Evolutionary conservation across 257 asterid species (phyloP).

Genomic region (Gynochthodes officinalis): DNA sequence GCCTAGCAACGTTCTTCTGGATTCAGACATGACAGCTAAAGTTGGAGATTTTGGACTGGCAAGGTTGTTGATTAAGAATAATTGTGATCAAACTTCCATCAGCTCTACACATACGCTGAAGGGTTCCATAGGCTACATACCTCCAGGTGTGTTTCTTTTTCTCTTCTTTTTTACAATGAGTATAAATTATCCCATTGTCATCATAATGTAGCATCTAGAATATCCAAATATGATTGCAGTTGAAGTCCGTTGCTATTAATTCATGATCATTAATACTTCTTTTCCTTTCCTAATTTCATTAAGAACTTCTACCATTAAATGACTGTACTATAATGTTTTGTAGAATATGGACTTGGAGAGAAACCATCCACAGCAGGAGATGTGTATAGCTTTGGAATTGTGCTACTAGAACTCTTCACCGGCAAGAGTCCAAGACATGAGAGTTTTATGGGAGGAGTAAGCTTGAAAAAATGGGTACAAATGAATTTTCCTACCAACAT

Average conservation of each 20-base stretch:
- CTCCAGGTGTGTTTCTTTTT: conserved; percentile 51
- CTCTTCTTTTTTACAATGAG: too few relatives aligned
- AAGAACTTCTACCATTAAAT: background rate
- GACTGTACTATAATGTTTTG: background rate
- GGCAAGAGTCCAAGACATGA: conserved; percentile 48
- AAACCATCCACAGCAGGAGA: conserved; percentile 53
- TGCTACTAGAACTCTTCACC: conserved; percentile 49
- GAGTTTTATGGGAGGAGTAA: conserved; percentile 35
- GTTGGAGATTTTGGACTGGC: conserved; percentile 66
- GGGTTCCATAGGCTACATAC: conserved; percentile 72
- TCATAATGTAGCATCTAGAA: background rate
- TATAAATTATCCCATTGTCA: background rate
- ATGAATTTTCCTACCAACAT: conserved; percentile 31
- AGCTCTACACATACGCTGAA: conserved; percentile 46
- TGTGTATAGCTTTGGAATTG: conserved; percentile 61
- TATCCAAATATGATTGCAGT: background rate
- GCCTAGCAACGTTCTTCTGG: conserved; percentile 58
- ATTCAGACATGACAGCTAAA: conserved; percentile 51
- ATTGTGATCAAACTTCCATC: conserved; percentile 24
- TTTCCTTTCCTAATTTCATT: background rate
- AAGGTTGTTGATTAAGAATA: conserved; percentile 28
- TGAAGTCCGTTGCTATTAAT: background rate
- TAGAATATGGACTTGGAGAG: conserved; percentile 57
- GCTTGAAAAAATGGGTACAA: conserved; percentile 50
- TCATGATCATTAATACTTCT: background rate